Percentiles rank a stretch among this genome's conserved stretches.
phyloP scores from a whole-genome alignment of 1,284 basidiomycete genomes.

The Apiotrichum domesticum region DNA sequence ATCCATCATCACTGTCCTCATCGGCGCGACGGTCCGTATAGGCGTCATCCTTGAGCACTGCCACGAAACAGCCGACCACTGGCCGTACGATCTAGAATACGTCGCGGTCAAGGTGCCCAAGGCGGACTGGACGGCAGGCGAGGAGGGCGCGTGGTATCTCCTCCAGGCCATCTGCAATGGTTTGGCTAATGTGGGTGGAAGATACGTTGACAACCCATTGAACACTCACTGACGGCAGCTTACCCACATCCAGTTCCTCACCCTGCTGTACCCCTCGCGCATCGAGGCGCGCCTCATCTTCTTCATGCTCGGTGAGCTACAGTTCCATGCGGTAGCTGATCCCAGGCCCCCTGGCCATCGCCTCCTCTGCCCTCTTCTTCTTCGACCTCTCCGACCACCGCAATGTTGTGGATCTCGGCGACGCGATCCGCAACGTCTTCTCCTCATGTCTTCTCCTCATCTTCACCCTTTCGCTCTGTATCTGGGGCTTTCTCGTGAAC shows the following conservation, averaged over 20 bases:
- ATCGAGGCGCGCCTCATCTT: constrained; percentile 86
- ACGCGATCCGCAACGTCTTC: constrained; percentile 85
- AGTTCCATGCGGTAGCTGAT: not conserved
- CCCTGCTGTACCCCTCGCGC: constrained; percentile 88
- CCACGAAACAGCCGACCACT: constrained; percentile 60
- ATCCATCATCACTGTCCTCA: constrained; percentile 71
- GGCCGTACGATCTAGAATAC: constrained; percentile 95
- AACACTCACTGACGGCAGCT: constrained; percentile 53
- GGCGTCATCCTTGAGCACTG: constrained; percentile 64
- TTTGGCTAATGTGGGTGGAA: constrained; percentile 65
- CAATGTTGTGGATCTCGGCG: constrained; percentile 58
- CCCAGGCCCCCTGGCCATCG: constrained; percentile 73
- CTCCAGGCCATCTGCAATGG: constrained; percentile 81
- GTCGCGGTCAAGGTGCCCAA: constrained; percentile 76
- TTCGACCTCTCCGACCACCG: constrained; percentile 58
- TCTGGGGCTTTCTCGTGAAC: constrained; percentile 92
- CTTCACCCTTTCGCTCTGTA: constrained; percentile 79
- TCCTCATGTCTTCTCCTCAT: constrained; percentile 90
- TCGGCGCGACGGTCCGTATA: constrained; percentile 68
- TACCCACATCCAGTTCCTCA: constrained; percentile 97
- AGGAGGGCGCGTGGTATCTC: constrained; percentile 74
- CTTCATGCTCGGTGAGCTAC: constrained; percentile 61
- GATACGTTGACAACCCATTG: no score
- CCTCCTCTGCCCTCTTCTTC: constrained; percentile 79
- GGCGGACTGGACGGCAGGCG: constrained; percentile 58